phyloP scores from a whole-genome alignment of 495 filamentous ascomycete genomes.

The Delitschia confertaspora region DNA sequence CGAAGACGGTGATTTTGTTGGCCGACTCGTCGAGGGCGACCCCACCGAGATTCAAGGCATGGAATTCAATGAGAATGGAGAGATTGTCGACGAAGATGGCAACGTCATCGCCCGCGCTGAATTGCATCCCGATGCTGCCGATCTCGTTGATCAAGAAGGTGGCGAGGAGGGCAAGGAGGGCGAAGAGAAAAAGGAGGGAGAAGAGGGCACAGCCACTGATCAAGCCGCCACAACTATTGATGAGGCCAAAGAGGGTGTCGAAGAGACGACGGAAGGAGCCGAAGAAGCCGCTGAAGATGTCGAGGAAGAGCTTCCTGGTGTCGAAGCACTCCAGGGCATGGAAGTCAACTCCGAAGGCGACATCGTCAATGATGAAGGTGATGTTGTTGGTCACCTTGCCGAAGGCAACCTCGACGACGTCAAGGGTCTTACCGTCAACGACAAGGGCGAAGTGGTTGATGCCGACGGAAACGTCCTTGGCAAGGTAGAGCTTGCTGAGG shows the following conservation, averaged over 20 bases:
- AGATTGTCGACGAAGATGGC: constrained; percentile 39
- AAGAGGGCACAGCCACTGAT: constrained; percentile 29
- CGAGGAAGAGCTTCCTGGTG: constrained; percentile 41
- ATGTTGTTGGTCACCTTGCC: constrained; percentile 35
- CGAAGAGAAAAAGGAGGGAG: constrained; percentile 26
- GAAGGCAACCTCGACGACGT: constrained; percentile 36
- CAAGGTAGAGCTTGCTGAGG: constrained; percentile 39
- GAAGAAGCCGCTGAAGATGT: constrained; percentile 33
- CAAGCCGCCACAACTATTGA: constrained; percentile 28
- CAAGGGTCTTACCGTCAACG: constrained; percentile 47
- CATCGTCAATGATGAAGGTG: constrained; percentile 35
- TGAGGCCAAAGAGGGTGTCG: constrained; percentile 27
- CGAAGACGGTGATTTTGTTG: constrained; percentile 38
- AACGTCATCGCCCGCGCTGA: constrained; percentile 38
- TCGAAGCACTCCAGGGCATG: constrained; percentile 51
- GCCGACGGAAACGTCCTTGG: constrained; percentile 53
- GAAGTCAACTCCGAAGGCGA: constrained; percentile 53
- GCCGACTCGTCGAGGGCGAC: constrained; percentile 34
- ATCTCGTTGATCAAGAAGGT: constrained; percentile 36
- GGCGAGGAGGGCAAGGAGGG: constrained; percentile 29
- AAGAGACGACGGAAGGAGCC: constrained; percentile 26
- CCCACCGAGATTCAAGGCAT: constrained; percentile 34
- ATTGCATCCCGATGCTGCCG: constrained; percentile 35
- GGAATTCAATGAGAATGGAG: constrained; percentile 37
- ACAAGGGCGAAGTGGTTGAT: constrained; percentile 54